phyloP scores from a whole-genome alignment of 1,284 basidiomycete genomes.

The Mycena sp. region DNA sequence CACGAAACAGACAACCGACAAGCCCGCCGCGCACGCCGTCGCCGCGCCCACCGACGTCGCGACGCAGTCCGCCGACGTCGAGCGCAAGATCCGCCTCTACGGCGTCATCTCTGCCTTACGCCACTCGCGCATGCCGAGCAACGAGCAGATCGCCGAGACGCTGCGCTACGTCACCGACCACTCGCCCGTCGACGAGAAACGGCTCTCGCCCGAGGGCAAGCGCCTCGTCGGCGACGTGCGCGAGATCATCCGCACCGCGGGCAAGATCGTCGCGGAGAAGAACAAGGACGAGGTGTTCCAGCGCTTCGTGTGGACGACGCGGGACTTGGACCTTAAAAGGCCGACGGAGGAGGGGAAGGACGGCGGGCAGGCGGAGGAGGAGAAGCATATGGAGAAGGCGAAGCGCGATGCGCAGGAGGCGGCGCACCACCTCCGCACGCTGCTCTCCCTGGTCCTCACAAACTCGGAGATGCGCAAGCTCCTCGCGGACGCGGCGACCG shows the following conservation, averaged over 20 bases:
- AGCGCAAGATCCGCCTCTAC: constrained; percentile 69
- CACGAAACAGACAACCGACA: no score
- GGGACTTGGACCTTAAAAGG: constrained; percentile 60
- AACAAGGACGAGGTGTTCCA: constrained; percentile 92
- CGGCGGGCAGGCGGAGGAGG: no score
- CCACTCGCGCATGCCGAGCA: constrained; percentile 81
- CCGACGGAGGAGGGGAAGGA: constrained; percentile 34
- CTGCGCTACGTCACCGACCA: constrained; percentile 74
- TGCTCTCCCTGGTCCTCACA: constrained; percentile 85
- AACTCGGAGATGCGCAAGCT: constrained; percentile 95
- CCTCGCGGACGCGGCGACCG: constrained; percentile 80
- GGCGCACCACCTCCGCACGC: constrained; percentile 85
- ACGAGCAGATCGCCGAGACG: constrained; percentile 80
- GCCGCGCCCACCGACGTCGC: background rate
- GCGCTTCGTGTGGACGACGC: constrained; percentile 84
- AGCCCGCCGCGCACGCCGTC: no score
- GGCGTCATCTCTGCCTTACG: constrained; percentile 84
- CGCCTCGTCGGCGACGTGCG: constrained; percentile 80
- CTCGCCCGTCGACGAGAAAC: constrained; percentile 70
- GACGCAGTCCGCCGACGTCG: constrained; percentile 10
- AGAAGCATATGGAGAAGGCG: constrained; percentile 65
- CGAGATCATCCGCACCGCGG: constrained; percentile 77
- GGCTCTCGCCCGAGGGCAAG: constrained; percentile 80
- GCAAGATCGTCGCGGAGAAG: constrained; percentile 79
- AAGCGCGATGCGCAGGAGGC: constrained; percentile 71